Conservation (phyloP, 768 basidiomycete species). For the Daedaleopsis sinensis region DNA sequence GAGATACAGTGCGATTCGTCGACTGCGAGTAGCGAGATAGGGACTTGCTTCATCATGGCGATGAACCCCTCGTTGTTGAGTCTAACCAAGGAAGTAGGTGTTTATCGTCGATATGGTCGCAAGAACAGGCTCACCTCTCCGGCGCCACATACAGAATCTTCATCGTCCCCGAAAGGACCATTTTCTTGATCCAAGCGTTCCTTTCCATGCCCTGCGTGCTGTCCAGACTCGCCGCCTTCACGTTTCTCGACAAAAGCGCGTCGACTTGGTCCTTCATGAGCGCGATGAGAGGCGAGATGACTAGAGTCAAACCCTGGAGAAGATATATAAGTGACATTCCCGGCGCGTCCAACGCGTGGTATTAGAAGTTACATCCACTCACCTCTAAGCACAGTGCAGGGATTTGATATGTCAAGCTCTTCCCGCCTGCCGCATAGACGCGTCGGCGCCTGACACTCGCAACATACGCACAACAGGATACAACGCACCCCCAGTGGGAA, state of each 20-base stretch:
- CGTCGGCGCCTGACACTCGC: neutral
- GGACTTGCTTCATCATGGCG: slow-evolving; percentile 44
- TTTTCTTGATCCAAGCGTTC: slow-evolving; percentile 37
- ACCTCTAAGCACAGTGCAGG: slow-evolving; percentile 43
- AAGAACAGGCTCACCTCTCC: slow-evolving; percentile 35
- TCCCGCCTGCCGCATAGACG: slow-evolving; percentile 35
- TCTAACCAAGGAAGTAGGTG: slow-evolving; percentile 22
- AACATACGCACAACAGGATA: neutral
- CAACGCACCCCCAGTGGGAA: slow-evolving; percentile 41
- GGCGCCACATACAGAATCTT: slow-evolving; percentile 54
- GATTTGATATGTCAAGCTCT: slow-evolving; percentile 43
- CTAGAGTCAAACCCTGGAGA: slow-evolving; percentile 76
- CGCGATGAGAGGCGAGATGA: slow-evolving; percentile 87
- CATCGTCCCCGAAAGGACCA: slow-evolving; percentile 40
- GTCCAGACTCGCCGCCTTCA: slow-evolving; percentile 63
- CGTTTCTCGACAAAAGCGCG: slow-evolving; percentile 59
- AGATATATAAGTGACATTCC: neutral
- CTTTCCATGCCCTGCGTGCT: slow-evolving; percentile 38
- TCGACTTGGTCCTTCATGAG: slow-evolving; percentile 91
- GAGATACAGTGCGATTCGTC: slow-evolving; percentile 55
- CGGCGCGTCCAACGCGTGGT: no score
- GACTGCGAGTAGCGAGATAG: slow-evolving; percentile 49
- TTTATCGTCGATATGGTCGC: neutral
- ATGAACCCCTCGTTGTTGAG: slow-evolving; percentile 50
- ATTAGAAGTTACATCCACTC: neutral